These are phyloP conservation scores for Bryum argenteum DNA, from an alignment of 225 moss, liverwort and hornwort species.

Conservation along the genomic window DNA sequence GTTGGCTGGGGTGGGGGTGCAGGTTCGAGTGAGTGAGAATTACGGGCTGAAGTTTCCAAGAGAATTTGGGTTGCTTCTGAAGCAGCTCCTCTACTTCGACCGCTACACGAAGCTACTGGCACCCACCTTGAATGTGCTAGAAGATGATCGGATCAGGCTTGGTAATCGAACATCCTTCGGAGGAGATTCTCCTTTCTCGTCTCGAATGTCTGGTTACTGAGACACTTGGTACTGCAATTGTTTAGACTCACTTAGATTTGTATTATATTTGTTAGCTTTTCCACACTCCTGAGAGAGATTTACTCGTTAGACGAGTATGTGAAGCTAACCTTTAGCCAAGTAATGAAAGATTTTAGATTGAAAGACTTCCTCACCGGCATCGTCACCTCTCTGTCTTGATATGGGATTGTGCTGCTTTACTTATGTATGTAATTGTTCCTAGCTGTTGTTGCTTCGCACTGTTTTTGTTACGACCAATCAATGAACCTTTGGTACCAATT, in stretches of 20 bases:
- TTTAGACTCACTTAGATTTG: not conserved
- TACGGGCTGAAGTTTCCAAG: conserved; percentile 91
- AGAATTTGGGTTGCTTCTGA: conserved; percentile 87
- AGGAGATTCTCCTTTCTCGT: conserved; percentile 24
- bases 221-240: conserved; percentile 5
- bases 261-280: not conserved
- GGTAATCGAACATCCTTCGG: conserved; percentile 34
- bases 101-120: conserved; percentile 92
- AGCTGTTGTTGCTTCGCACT: too few species aligned
- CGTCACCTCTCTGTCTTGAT: too few species aligned
- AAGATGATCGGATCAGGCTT: conserved; percentile 76
- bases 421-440: too few species aligned
- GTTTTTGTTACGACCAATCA: too few species aligned
- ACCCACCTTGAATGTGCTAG: conserved; percentile 80
- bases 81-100: conserved; percentile 96
- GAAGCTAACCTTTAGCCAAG: too few species aligned
- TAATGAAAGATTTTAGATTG: too few species aligned
- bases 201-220: conserved; percentile 36
- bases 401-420: too few species aligned
- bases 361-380: too few species aligned
- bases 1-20: conserved; percentile 17
- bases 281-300: too few species aligned
- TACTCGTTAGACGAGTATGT: too few species aligned
- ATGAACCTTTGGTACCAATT: too few species aligned
- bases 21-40: conserved; percentile 92